Evolutionary conservation across 179 eudicot genomes (phyloP).

Genomic region (Beta macrorhiza): DNA sequence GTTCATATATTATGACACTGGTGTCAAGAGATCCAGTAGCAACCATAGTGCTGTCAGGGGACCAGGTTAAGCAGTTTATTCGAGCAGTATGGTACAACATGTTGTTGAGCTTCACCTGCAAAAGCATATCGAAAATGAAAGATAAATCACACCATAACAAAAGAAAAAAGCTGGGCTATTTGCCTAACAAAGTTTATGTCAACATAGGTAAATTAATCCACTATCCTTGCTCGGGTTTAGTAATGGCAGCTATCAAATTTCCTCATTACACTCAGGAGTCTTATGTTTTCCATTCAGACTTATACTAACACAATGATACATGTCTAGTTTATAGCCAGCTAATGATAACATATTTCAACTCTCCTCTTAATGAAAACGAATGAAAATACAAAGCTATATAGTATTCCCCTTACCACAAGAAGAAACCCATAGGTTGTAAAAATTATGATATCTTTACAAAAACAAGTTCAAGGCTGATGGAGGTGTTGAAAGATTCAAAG

Average conservation of each 20-base stretch:
- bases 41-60: slow-evolving; percentile 72
- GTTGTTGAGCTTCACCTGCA: slow-evolving; percentile 85
- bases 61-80: slow-evolving; percentile 89
- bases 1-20: slow-evolving; percentile 65
- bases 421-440: too few species aligned
- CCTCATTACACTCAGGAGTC: too few species aligned
- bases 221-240: too few species aligned
- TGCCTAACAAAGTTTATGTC: too few species aligned
- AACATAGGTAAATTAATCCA: too few species aligned
- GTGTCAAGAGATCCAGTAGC: slow-evolving; percentile 96
- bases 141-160: not conserved
- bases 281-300: too few species aligned
- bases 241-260: too few species aligned
- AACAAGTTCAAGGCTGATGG: not conserved
- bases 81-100: slow-evolving; percentile 90
- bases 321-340: not conserved
- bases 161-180: not conserved
- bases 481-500: too few species aligned
- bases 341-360: not conserved
- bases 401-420: too few species aligned
- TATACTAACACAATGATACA: not conserved
- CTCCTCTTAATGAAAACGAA: not conserved
- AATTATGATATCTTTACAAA: not conserved
- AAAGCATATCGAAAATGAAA: slow-evolving; percentile 14
- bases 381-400: not conserved